These are phyloP conservation scores for Elsinoe batatas DNA, from an alignment of 2,329 filamentous ascomycete species.

Conservation along the genomic window DNA sequence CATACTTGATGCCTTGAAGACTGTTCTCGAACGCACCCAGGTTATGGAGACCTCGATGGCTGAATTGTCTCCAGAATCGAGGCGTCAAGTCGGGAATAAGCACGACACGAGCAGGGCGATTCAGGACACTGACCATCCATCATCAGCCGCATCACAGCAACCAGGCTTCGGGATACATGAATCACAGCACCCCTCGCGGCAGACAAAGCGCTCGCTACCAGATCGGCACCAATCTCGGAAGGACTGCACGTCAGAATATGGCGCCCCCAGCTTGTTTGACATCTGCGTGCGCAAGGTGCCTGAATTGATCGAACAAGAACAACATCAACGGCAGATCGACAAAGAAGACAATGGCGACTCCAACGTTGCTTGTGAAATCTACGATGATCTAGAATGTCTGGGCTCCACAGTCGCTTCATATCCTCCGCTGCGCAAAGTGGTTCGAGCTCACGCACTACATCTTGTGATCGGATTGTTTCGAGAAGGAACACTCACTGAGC, in stretches of 20 bases:
- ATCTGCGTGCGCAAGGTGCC: constrained; percentile 33
- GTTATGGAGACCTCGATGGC: constrained; percentile 22
- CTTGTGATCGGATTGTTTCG: constrained; percentile 29
- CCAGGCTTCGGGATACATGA: too few species aligned
- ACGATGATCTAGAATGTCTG: constrained; percentile 31
- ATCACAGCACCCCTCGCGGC: too few species aligned
- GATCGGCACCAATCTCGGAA: too few species aligned
- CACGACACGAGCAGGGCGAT: too few species aligned
- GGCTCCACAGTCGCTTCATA: constrained; percentile 29
- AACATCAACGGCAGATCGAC: constrained; percentile 26
- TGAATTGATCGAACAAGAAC: constrained; percentile 32
- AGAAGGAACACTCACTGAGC: constrained; percentile 23
- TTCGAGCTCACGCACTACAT: constrained; percentile 32
- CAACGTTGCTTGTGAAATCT: constrained; percentile 31
- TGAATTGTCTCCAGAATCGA: too few species aligned
- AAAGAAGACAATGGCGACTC: constrained; percentile 19
- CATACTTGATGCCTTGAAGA: constrained; percentile 13
- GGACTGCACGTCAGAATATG: constrained; percentile 15
- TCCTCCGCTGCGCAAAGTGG: constrained; percentile 31
- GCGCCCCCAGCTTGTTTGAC: constrained; percentile 29
- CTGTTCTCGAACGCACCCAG: constrained; percentile 19
- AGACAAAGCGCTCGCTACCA: too few species aligned
- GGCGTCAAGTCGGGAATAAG: too few species aligned
- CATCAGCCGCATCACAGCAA: too few species aligned
- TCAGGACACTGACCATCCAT: too few species aligned